These are phyloP conservation scores for Furcasterigmium furcatum DNA, from an alignment of 2,329 filamentous ascomycete species.

Conservation along the genomic window DNA sequence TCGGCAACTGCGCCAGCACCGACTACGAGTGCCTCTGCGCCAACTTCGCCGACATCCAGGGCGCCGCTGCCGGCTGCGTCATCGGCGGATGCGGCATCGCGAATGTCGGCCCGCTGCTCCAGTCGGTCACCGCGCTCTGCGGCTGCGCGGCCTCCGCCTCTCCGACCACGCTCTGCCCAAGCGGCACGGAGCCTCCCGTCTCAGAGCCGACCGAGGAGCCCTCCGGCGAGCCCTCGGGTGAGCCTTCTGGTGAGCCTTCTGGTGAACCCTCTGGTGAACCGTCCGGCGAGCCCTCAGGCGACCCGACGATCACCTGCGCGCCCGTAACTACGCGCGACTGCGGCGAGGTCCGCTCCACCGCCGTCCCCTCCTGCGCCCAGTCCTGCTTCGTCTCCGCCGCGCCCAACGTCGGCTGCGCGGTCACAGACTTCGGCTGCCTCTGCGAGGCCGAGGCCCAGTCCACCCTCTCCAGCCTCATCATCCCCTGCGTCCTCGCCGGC, in stretches of 20 bases:
- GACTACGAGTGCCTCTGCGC: slow-evolving; percentile 22
- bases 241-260: neutral
- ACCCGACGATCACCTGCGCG: neutral
- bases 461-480: slow-evolving; percentile 17
- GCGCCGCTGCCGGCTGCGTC: slow-evolving; percentile 16
- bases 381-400: slow-evolving; percentile 21
- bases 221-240: neutral
- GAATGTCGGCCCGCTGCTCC: slow-evolving; percentile 13
- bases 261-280: neutral
- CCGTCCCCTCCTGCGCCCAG: slow-evolving; percentile 21
- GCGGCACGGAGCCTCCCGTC: neutral
- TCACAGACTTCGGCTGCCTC: slow-evolving; percentile 21
- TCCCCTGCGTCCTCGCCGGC: slow-evolving; percentile 22
- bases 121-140: slow-evolving; percentile 16
- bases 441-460: slow-evolving; percentile 18
- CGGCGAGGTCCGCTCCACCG: slow-evolving; percentile 18
- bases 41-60: slow-evolving; percentile 15
- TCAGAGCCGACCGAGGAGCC: neutral
- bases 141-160: slow-evolving; percentile 17
- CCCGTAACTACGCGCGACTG: slow-evolving; percentile 12
- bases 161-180: slow-evolving; percentile 15
- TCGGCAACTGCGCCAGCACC: slow-evolving; percentile 13
- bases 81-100: slow-evolving; percentile 14
- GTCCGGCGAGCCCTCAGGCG: neutral
- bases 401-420: slow-evolving; percentile 19